These are phyloP conservation scores for Neocucurbitaria cava DNA, from an alignment of 2,329 filamentous ascomycete species.

Conservation along the genomic window DNA sequence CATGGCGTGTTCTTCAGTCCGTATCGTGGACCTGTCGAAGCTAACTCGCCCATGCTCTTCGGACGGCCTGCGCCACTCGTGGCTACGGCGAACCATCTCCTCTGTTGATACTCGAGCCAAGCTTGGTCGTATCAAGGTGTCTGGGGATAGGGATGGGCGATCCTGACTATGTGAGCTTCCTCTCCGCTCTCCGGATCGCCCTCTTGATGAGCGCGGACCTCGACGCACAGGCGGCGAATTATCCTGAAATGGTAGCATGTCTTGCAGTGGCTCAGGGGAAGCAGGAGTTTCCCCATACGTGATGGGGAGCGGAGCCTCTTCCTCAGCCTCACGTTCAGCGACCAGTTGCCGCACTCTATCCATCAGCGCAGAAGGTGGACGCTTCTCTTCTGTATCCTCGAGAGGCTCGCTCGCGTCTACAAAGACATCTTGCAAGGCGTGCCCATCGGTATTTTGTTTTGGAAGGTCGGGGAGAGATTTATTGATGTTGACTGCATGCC, in stretches of 20 bases:
- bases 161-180: conserved; percentile 39
- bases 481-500: conserved; percentile 22
- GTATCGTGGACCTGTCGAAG: conserved; percentile 46
- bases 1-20: conserved; percentile 49
- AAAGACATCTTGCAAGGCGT: conserved; percentile 14
- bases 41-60: conserved; percentile 46
- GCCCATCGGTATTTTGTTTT: conserved; percentile 1
- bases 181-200: conserved; percentile 37
- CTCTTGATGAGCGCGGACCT: conserved; percentile 34
- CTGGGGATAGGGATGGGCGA: conserved; percentile 36
- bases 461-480: conserved; percentile 32
- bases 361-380: conserved; percentile 30
- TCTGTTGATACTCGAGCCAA: conserved; percentile 37
- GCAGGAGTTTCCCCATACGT: conserved; percentile 15
- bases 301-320: conserved; percentile 11
- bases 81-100: conserved; percentile 39
- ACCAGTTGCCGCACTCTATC: conserved; percentile 35
- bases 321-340: conserved; percentile 23
- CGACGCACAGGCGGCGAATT: conserved; percentile 26
- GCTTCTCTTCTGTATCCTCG: conserved; percentile 28
- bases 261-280: conserved; percentile 15
- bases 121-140: conserved; percentile 27
- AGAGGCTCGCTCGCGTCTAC: conserved; percentile 19
- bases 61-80: conserved; percentile 40
- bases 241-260: conserved; percentile 25